A percentile compares a stretch with the other conserved stretches of the same genome.
Conservation (phyloP, 805 yeast species). For the Jamesozyma rosinii region DNA sequence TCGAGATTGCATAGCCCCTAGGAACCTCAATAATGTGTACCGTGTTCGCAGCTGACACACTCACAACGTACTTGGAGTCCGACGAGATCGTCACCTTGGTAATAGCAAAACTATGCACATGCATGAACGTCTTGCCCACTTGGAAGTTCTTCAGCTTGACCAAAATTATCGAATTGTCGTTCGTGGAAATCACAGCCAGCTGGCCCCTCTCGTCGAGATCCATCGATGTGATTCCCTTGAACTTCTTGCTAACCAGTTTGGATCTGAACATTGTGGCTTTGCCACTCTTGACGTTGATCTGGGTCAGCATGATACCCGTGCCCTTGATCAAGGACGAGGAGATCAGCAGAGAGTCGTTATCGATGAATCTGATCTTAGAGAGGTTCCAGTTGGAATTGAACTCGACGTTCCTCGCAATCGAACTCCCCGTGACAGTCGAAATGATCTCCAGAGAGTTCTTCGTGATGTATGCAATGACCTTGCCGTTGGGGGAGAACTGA, state of each 20-base stretch:
- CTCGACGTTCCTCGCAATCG: slow-evolving; percentile 28
- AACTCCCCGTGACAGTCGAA: slow-evolving; percentile 34
- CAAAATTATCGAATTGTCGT: slow-evolving; percentile 55
- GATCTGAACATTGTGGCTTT: slow-evolving; percentile 18
- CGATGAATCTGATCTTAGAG: slow-evolving; percentile 31
- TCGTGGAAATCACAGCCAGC: slow-evolving; percentile 36
- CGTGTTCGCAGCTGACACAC: slow-evolving; percentile 71
- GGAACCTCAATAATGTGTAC: slow-evolving; percentile 60
- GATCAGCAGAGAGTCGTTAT: slow-evolving; percentile 31
- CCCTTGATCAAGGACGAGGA: slow-evolving; percentile 37
- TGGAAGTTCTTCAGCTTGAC: slow-evolving; percentile 45
- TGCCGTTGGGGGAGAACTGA: slow-evolving; percentile 57
- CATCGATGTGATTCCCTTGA: slow-evolving; percentile 51
- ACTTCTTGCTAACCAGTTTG: slow-evolving; percentile 26
- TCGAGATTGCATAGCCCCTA: slow-evolving; percentile 33
- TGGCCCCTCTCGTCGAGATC: slow-evolving; percentile 32
- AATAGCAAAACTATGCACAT: slow-evolving; percentile 71
- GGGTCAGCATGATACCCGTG: slow-evolving; percentile 34
- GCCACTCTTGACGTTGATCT: slow-evolving; percentile 25
- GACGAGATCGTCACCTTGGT: slow-evolving; percentile 64
- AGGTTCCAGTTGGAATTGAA: slow-evolving; percentile 25
- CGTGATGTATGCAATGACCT: slow-evolving; percentile 55
- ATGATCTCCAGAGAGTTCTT: slow-evolving; percentile 39
- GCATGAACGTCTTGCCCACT: slow-evolving; percentile 40
- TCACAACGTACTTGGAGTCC: slow-evolving; percentile 55